phyloP scores from a whole-genome alignment of 805 yeast genomes.

The Wickerhamiella cacticola region DNA sequence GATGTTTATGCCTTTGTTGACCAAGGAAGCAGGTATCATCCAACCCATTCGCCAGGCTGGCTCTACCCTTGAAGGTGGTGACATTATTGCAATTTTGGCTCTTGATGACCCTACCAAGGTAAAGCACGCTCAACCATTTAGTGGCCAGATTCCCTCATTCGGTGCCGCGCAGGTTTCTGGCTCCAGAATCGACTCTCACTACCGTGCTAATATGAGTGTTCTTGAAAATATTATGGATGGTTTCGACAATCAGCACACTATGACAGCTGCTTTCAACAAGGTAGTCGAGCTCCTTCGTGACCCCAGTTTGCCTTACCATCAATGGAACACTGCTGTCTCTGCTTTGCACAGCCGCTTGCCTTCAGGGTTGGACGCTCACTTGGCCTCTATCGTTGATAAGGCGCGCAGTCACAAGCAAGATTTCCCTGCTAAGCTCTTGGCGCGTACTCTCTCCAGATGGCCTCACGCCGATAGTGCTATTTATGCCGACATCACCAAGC shows the following conservation, averaged over 20 bases:
- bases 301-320: conserved; percentile 79
- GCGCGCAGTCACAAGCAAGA: conserved; percentile 54
- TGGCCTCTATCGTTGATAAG: conserved; percentile 56
- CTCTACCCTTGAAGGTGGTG: conserved; percentile 93
- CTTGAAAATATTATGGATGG: conserved; percentile 76
- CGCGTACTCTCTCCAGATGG: conserved; percentile 58
- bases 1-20: conserved; percentile 96
- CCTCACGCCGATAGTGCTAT: conserved; percentile 40
- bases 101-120: conserved; percentile 95
- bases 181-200: conserved; percentile 69
- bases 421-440: conserved; percentile 84
- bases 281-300: conserved; percentile 63
- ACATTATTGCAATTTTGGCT: conserved; percentile 85
- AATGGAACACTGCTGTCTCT: conserved; percentile 76
- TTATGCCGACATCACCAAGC: conserved; percentile 51
- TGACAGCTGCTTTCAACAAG: conserved; percentile 69
- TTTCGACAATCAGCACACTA: conserved; percentile 87
- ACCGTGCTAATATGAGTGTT: conserved; percentile 44
- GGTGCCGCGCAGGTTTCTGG: conserved; percentile 80
- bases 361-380: conserved; percentile 53
- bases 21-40: conserved; percentile 85
- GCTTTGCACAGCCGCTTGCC: conserved; percentile 91
- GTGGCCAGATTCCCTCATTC: conserved; percentile 80
- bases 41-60: conserved; percentile 97
- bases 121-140: conserved; percentile 89